These are phyloP conservation scores for Shiraia sp. DNA, from an alignment of 2,329 filamentous ascomycete species.

Conservation along the genomic window DNA sequence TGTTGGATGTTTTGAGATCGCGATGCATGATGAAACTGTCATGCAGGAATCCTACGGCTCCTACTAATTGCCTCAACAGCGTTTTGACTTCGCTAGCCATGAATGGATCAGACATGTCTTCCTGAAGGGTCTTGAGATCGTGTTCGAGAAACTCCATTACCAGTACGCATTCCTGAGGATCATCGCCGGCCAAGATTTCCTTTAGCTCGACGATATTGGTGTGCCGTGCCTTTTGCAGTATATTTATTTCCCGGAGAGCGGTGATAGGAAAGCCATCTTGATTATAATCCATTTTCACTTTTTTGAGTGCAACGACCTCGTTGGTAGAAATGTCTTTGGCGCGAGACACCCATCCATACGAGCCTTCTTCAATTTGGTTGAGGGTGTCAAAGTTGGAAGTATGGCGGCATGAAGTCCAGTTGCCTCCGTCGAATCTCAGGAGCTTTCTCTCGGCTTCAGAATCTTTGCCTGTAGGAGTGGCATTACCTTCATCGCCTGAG, in stretches of 20 bases:
- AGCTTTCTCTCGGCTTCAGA: slow-evolving; percentile 56
- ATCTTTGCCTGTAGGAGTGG: slow-evolving; percentile 25
- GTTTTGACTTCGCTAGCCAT: slow-evolving; percentile 91
- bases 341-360: slow-evolving; percentile 91
- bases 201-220: slow-evolving; percentile 78
- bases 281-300: slow-evolving; percentile 78
- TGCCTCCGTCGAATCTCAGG: slow-evolving; percentile 69
- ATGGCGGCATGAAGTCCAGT: slow-evolving; percentile 73
- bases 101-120: slow-evolving; percentile 94
- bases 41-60: slow-evolving; percentile 84
- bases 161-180: slow-evolving; percentile 73
- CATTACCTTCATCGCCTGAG: slow-evolving; percentile 40
- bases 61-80: slow-evolving; percentile 78
- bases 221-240: slow-evolving; percentile 78
- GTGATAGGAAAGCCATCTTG: slow-evolving; percentile 89
- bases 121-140: slow-evolving; percentile 89
- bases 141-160: slow-evolving; percentile 98
- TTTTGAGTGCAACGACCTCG: slow-evolving; percentile 87
- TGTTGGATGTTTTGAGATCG: slow-evolving; percentile 49
- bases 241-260: slow-evolving; percentile 90
- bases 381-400: slow-evolving; percentile 89
- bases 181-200: slow-evolving; percentile 81
- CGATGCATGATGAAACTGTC: slow-evolving; percentile 76
- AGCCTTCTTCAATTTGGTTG: slow-evolving; percentile 97
- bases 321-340: slow-evolving; percentile 75